These are phyloP conservation scores for Aphanomyces astaci DNA, from an alignment of 352 stramenopile species.

Conservation along the genomic window DNA sequence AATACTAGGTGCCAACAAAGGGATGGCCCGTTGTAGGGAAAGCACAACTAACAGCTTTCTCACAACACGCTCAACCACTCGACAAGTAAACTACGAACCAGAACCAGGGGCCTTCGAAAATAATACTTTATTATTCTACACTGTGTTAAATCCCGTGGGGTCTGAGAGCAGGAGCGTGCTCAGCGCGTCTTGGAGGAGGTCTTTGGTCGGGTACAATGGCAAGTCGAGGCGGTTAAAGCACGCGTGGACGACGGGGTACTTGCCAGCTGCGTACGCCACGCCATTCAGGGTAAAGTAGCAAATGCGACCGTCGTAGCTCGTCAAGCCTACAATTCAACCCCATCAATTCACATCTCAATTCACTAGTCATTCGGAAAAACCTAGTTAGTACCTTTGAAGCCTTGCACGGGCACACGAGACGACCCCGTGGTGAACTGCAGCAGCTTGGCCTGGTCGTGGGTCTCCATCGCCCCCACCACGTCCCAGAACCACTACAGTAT, in stretches of 20 bases:
- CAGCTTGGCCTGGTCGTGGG: conserved; percentile 91
- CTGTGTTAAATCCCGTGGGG: conserved; percentile 14
- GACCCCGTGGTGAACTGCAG: conserved; percentile 97
- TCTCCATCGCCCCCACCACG: conserved; percentile 69
- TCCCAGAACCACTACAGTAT: conserved; percentile 89
- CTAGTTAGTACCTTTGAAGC: conserved; percentile 35
- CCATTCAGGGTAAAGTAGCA: conserved; percentile 69
- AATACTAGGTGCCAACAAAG: too few species aligned
- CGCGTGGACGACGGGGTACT: conserved; percentile 33
- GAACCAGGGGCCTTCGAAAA: too few species aligned
- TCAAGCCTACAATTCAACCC: conserved; percentile 30
- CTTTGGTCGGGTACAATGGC: conserved; percentile 82
- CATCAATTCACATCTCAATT: too few species aligned
- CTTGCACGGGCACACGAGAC: conserved; percentile 87
- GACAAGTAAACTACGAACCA: too few species aligned
- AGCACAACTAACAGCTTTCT: too few species aligned
- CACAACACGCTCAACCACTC: too few species aligned
- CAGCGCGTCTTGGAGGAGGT: conserved; percentile 40
- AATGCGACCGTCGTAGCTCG: conserved; percentile 72
- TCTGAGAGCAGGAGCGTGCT: conserved; percentile 36
- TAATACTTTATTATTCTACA: too few species aligned
- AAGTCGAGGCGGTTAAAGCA: conserved; percentile 90
- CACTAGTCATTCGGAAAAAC: too few species aligned
- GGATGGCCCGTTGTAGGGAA: too few species aligned
- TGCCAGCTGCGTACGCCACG: not conserved